Percentiles rank a stretch among this genome's conserved stretches.
Conservation (phyloP, 768 basidiomycete species). For the Lentinula aciculospora region DNA sequence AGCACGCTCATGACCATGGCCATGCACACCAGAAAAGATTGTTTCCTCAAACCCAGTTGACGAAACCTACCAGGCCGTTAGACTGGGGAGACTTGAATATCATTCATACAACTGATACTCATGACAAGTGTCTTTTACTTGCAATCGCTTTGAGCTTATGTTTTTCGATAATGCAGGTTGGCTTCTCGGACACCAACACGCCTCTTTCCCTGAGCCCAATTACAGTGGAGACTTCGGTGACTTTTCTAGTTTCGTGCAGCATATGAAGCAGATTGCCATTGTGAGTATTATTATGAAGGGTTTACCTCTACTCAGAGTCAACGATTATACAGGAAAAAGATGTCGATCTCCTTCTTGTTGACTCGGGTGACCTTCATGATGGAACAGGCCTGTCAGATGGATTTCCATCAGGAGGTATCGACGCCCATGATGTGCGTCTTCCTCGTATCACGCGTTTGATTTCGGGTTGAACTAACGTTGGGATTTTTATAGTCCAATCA, state of each 20-base stretch:
- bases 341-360: constrained; percentile 79
- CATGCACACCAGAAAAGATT: constrained; percentile 31
- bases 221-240: constrained; percentile 75
- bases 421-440: constrained; percentile 59
- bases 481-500: constrained; percentile 53
- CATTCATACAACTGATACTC: constrained; percentile 81
- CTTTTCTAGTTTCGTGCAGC: constrained; percentile 78
- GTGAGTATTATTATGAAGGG: neutral
- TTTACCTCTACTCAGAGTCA: neutral
- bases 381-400: constrained; percentile 79
- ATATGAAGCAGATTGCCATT: constrained; percentile 72
- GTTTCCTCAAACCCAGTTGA: constrained; percentile 34
- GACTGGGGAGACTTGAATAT: constrained; percentile 90
- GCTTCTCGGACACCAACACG: constrained; percentile 81
- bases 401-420: constrained; percentile 60
- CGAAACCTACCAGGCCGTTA: constrained; percentile 59
- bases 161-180: constrained; percentile 30
- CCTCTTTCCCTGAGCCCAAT: constrained; percentile 68
- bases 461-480: neutral
- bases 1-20: constrained; percentile 23
- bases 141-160: neutral
- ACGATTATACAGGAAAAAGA: constrained; percentile 42
- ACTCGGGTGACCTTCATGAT: constrained; percentile 77
- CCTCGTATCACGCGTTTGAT: constrained; percentile 7
- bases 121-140: constrained; percentile 23